Base-by-base conservation (phyloP, 306 rosid species). In the Cucurbita argyrosperma region DNA sequence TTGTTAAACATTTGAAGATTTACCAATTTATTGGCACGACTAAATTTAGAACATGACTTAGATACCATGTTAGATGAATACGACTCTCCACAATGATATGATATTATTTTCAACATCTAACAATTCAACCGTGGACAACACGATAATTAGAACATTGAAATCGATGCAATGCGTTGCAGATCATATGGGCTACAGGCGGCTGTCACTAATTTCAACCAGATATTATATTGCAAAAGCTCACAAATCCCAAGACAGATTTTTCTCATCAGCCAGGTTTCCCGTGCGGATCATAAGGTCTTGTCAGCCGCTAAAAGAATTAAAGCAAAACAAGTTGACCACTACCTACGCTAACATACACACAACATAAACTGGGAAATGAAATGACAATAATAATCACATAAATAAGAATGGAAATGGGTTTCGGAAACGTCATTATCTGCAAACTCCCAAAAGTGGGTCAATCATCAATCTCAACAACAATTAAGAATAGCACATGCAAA, bases 361-460 rank as follows among this genome's bases (percentile, higher is more conserved):
- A 39, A 50, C 15, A 47, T 45, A 64, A 76, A 61, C 73, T 50
- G 62, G 62, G 73, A 63, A 63, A 76, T 38, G 55, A 47, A 26
- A 26, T 26, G 35, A 30, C 73, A 62, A 76, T 37, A 45, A 54
- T 43, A 19, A 18, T 74, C 76, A 56, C 73, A 66, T 45, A 40
- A 76, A 1, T 30, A 70, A 50, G 21, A 52, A 62, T 67, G 76
- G 71, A 65, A 26, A 66, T 74, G 77, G 76, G 83, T 82, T 74
- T 74, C 80, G 80, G 74, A 81, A 72, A 90, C 75, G 90, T 92
- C 90, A 84, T 86, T 80, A 69, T 92, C 96, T 74, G 61, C 61
- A 75, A 61, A 84, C 83, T 80, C 79, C 83, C 65, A 78, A 77
- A 72, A 69, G 86, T 72, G 76, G 84, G 87, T 79, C 88, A 77